Conservation (phyloP, 1,284 basidiomycete genomes). For the Trichosporon asahii region DNA sequence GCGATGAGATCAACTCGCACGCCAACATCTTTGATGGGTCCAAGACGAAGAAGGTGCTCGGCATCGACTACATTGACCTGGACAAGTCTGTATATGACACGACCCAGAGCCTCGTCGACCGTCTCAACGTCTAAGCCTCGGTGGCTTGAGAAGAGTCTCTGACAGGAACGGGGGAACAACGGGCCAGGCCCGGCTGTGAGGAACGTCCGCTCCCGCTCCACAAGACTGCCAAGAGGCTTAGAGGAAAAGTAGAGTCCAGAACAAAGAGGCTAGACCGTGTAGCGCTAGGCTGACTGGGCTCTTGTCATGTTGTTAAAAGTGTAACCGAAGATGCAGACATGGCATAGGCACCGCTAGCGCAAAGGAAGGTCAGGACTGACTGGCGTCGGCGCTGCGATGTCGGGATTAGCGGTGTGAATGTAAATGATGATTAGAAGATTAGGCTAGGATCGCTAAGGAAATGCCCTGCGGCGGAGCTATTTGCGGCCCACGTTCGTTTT, state of each 20-base stretch:
- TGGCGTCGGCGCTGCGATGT: neutral
- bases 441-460: neutral
- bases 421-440: neutral
- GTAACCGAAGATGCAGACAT: neutral
- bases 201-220: neutral
- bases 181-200: neutral
- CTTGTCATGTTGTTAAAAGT: neutral
- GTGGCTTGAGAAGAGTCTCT: neutral
- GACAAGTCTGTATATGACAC: slow-evolving; percentile 40
- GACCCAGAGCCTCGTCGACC: slow-evolving; percentile 36
- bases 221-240: neutral
- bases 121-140: slow-evolving; percentile 24
- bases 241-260: neutral
- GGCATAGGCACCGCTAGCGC: neutral
- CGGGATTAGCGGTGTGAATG: neutral
- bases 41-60: slow-evolving; percentile 41
- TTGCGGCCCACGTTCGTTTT: neutral
- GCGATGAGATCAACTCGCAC: slow-evolving; percentile 27
- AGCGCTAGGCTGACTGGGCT: neutral
- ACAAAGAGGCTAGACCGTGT: neutral
- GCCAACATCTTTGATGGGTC: slow-evolving; percentile 32
- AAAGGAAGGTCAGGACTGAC: neutral
- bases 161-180: neutral
- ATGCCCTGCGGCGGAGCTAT: neutral
- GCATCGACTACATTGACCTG: slow-evolving; percentile 39